Evolutionary conservation across 176 grass and related monocot genomes (phyloP), one percentile per base, ranked within the genome.

Genomic region (Canna indica): DNA sequence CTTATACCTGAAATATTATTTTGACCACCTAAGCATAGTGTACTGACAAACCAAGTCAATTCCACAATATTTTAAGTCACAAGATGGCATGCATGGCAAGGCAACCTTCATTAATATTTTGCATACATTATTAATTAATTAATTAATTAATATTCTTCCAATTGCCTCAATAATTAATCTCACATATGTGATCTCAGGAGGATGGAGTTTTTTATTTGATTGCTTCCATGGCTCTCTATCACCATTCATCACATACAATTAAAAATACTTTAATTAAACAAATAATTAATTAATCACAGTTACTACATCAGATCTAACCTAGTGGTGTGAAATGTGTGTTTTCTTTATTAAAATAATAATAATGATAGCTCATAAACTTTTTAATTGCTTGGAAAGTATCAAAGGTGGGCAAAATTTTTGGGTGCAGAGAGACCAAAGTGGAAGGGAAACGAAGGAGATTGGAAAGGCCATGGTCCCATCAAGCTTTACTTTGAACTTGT

Each of bases 21-120:
- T 59, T 60, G 58, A 60, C 58, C 58, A 6, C 20, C 14, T 28
- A 9, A 60, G 50, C 50, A 10, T 8, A 30, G 26, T 60, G 58
- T 60, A 16, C 13, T 60, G 58, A 60, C 58, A 60, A 60, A 30
- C 58, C 28, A 32, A 60, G 58, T 30, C 58, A 54, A 54, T 54
- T 6, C 50, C 50, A 5, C 17, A n/a, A n/a, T 20, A 54, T 54
- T n/a, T 54, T 24, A 9, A 0, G 18, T 50, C 14, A 18, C 4
- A 20, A 50, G 47, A 5, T 50, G 50, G 22, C 50, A 54, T 3
- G n/a, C n/a, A n/a, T 54, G 50, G 50, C 50, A n/a, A 22, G 20
- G 7, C 50, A 24, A 24, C 16, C 8, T 54, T 54, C 4, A 20
- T 16, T 52, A 52, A 20, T 18, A 52, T 52, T 20, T 18, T 52